phyloP scores from a whole-genome alignment of 805 yeast species.

The Saccharomycopsis fibuligera region DNA sequence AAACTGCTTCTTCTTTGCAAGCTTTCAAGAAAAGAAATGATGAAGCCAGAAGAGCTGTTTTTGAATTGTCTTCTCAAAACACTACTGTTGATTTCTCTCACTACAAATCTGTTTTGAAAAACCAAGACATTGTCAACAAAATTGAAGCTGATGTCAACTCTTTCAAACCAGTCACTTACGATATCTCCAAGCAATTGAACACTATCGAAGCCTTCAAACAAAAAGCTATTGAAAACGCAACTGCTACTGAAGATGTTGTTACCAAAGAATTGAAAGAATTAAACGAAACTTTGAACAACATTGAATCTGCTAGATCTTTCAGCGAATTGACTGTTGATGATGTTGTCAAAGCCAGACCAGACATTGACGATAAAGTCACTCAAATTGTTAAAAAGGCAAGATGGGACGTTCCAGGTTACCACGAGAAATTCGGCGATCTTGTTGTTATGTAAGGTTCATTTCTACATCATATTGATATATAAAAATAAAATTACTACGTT shows the following conservation, averaged over 20 bases:
- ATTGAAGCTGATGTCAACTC: constrained; percentile 68
- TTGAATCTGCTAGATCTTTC: constrained; percentile 95
- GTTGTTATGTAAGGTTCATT: constrained; percentile 64
- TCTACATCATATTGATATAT: too few relatives aligned
- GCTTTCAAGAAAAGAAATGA: constrained; percentile 98
- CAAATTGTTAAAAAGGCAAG: constrained; percentile 95
- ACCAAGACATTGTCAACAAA: constrained; percentile 70
- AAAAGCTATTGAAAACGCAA: constrained; percentile 93
- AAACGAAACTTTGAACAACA: constrained; percentile 83
- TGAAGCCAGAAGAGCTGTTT: constrained; percentile 83
- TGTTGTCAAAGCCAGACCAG: constrained; percentile 92
- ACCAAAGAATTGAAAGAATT: constrained; percentile 78
- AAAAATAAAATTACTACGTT: too few relatives aligned
- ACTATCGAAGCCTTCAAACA: constrained; percentile 90
- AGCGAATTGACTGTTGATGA: constrained; percentile 96
- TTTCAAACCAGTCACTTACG: constrained; percentile 81
- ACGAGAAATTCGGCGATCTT: constrained; percentile 96
- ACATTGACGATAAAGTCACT: constrained; percentile 89
- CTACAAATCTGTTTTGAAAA: constrained; percentile 78
- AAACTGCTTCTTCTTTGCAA: constrained; percentile 81
- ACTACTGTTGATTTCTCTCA: constrained; percentile 72
- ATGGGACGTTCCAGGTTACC: constrained; percentile 98
- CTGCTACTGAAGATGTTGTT: constrained; percentile 86
- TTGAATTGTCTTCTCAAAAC: constrained; percentile 65
- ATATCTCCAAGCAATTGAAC: constrained; percentile 83